Conservation (phyloP, 2,329 filamentous ascomycete genomes). For the Penicillium sp. region DNA sequence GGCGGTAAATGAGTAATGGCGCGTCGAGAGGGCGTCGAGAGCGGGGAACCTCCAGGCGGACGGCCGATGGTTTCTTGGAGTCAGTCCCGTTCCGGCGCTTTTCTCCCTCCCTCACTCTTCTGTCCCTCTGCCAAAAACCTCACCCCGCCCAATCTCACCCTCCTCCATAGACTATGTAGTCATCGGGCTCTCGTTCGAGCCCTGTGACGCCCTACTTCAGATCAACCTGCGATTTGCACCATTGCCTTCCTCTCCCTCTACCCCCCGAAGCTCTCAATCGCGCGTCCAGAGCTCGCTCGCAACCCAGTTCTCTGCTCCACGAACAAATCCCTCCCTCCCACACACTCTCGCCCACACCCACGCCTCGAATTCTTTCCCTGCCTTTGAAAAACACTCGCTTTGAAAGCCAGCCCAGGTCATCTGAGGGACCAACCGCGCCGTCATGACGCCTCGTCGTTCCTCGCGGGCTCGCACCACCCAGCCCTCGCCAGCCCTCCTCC, state of each 20-base stretch:
- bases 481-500: constrained; percentile 66
- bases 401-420: neutral
- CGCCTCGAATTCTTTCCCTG: neutral
- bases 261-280: constrained; percentile 27
- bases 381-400: neutral
- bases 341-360: constrained; percentile 5
- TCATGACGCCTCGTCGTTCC: constrained; percentile 78
- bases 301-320: constrained; percentile 22
- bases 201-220: constrained; percentile 31
- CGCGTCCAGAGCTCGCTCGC: constrained; percentile 28
- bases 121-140: constrained; percentile 22
- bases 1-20: neutral
- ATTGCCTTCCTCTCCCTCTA: constrained; percentile 30
- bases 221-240: constrained; percentile 29
- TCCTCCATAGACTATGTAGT: constrained; percentile 46
- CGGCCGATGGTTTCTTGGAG: constrained; percentile 35
- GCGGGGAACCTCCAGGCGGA: neutral
- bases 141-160: constrained; percentile 36
- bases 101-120: constrained; percentile 30
- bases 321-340: constrained; percentile 6
- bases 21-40: constrained; percentile 7
- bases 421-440: constrained; percentile 16
- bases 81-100: constrained; percentile 37
- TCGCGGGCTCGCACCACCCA: constrained; percentile 84
- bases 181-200: constrained; percentile 36